phyloP scores from a whole-genome alignment of 257 asterid genomes.

The Petunia axillaris region DNA sequence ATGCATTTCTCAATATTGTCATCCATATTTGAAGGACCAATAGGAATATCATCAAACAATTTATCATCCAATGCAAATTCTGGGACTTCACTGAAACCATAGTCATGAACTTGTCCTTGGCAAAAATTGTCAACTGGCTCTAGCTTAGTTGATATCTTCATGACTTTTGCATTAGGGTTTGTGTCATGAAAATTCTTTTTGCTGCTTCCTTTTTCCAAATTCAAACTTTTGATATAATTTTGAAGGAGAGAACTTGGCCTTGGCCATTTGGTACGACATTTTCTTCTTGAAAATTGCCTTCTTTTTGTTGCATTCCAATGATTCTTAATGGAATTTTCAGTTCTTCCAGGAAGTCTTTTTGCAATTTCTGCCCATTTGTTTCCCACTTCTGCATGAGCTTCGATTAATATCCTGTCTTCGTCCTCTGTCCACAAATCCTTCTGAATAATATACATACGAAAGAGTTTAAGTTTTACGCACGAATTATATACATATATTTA shows the following conservation, averaged over 20 bases:
- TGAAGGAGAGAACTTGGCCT: constrained; percentile 74
- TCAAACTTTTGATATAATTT: constrained; percentile 73
- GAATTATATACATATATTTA: no score
- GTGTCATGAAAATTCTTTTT: background rate
- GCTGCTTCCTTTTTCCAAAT: constrained; percentile 45
- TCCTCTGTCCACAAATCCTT: constrained; percentile 88
- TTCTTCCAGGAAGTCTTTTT: constrained; percentile 67
- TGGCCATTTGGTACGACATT: constrained; percentile 81
- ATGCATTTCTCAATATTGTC: constrained; percentile 24
- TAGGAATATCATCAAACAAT: constrained; percentile 31
- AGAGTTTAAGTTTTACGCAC: background rate
- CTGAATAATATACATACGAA: constrained; percentile 39
- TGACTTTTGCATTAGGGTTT: constrained; percentile 1
- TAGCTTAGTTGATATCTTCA: background rate
- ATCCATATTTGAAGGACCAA: constrained; percentile 18
- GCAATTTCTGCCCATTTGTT: constrained; percentile 96
- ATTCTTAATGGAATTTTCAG: constrained; percentile 87
- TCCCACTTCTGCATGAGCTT: constrained; percentile 72
- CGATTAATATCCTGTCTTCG: constrained; percentile 69
- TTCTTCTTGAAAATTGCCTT: constrained; percentile 70
- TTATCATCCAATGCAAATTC: constrained; percentile 39
- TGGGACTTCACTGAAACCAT: constrained; percentile 32
- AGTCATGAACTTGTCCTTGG: constrained; percentile 21
- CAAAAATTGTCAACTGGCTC: background rate
- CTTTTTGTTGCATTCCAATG: constrained; percentile 96